Base-by-base conservation (phyloP, 768 basidiomycete genomes). In the Pleurotus cornucopiae region DNA sequence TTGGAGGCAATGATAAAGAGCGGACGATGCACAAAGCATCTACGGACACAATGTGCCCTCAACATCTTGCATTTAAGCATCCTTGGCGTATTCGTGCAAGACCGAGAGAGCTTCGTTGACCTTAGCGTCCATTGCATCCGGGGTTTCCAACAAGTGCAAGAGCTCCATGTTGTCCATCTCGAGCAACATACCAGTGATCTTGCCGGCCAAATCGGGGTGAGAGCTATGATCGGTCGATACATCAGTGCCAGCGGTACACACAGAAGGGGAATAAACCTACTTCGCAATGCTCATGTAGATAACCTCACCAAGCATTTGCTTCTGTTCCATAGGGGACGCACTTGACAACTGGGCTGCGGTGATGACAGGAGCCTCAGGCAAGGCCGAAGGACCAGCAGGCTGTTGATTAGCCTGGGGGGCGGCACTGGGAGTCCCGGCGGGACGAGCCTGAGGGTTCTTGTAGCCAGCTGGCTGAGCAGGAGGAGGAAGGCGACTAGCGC, bases 121-220 rank as follows among this genome's bases (percentile, higher is more conserved):
- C 81, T 99, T 99, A 72, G 79, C 75, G 66, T 83, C 83, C 80
- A 99, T 84, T 43, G 94, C 84, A 7, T 93, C 91, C 18, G 77
- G 75, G 54, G 84, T 75, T 58, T 96, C 94, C 63, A 98, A 74
- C 49, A 99, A 83, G 73, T 91, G 88, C 25, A 98, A 75, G 49
- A 99, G 80, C 73, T 98, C 97, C 47, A 80, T 67, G 75, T 96
- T 96, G 72, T 98, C 95, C 96, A 99, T 98, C 84, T 99, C 95
- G 61, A 98, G 84, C 67, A 98, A 79, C 95, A 98, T 98, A 55
- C 94, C 95, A 44, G 95, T 98, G 71, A 98, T 97, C 82, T 98
- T 98, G 59, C 97, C 97, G 61, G 97, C 94, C 67, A 97, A 78
- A 18, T 96, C 95, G 57, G 94, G 92, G 65, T 98, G 88, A 56